phyloP scores from a whole-genome alignment of 371 early-diverging fungal species.

The Mortierella sp. region DNA sequence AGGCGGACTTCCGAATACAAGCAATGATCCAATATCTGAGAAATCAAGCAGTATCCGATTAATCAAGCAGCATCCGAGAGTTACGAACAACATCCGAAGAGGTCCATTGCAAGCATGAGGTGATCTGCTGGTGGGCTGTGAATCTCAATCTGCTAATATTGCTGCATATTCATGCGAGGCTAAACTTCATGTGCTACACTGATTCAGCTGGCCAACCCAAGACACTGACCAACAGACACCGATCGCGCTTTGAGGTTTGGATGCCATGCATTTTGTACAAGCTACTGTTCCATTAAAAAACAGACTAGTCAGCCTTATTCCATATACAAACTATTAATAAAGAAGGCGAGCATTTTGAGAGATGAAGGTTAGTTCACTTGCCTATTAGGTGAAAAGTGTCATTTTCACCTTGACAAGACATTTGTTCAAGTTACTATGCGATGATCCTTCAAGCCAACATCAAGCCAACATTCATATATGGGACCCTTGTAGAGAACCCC shows the following conservation, averaged over 20 bases:
- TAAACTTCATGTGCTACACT: no score
- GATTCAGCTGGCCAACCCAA: neutral
- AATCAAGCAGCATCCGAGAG: neutral
- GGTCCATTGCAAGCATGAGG: neutral
- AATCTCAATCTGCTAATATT: neutral
- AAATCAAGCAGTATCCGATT: constrained; percentile 3
- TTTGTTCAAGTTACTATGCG: constrained; percentile 2
- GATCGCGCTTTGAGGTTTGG: neutral
- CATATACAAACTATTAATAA: no score
- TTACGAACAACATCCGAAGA: neutral
- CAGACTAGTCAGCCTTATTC: constrained; percentile 3
- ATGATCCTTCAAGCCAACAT: neutral
- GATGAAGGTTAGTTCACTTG: no score
- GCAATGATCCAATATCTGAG: neutral
- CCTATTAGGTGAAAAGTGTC: neutral
- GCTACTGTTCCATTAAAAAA: constrained; percentile 5
- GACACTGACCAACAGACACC: neutral
- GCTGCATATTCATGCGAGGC: neutral
- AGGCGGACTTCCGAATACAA: constrained; percentile 6
- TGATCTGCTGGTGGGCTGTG: neutral
- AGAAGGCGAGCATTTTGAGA: no score
- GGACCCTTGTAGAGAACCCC: constrained; percentile 29
- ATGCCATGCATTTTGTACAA: neutral
- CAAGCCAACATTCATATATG: constrained; percentile 11
- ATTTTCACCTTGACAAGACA: constrained; percentile 27